These are phyloP conservation scores for Pyracantha coccinea DNA, from an alignment of 331 rosid species.

Conservation along the genomic window DNA sequence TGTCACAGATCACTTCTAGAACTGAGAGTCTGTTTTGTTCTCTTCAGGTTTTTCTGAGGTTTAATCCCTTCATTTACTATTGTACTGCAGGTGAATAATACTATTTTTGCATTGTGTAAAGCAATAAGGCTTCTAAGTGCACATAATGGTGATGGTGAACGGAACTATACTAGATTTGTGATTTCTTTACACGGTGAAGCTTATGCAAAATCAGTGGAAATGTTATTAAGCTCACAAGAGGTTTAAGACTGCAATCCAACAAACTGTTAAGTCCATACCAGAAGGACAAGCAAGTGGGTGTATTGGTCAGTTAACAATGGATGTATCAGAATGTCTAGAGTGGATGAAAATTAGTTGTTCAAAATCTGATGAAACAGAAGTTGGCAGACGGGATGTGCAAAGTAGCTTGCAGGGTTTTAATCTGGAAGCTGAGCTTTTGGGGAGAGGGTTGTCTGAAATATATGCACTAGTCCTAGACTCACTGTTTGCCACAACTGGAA, in stretches of 20 bases:
- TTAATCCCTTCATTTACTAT: constrained; percentile 19
- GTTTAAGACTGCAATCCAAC: constrained; percentile 43
- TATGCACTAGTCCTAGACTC: constrained; percentile 69
- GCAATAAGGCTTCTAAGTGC: constrained; percentile 49
- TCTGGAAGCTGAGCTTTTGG: constrained; percentile 59
- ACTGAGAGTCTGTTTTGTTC: background rate
- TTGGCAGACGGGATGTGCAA: background rate
- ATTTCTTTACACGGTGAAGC: constrained; percentile 35
- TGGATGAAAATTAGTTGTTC: constrained; percentile 51
- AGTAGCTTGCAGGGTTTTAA: constrained; percentile 18
- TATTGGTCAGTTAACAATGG: constrained; percentile 47
- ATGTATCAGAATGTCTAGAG: constrained; percentile 57
- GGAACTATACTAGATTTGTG: constrained; percentile 33
- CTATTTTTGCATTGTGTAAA: constrained; percentile 66
- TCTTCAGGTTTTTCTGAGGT: background rate
- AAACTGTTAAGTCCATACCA: constrained; percentile 59
- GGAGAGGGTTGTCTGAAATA: constrained; percentile 68
- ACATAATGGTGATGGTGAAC: constrained; percentile 27
- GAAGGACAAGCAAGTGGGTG: constrained; percentile 83
- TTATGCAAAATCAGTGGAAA: constrained; percentile 57
- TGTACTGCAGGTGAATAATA: constrained; percentile 61
- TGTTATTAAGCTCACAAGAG: constrained; percentile 46
- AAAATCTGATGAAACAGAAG: constrained; percentile 24
- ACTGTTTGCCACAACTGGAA: constrained; percentile 55
- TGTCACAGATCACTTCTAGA: background rate